Base-by-base conservation (phyloP, 345 rosid genomes). In the Rhizophora mangle region DNA sequence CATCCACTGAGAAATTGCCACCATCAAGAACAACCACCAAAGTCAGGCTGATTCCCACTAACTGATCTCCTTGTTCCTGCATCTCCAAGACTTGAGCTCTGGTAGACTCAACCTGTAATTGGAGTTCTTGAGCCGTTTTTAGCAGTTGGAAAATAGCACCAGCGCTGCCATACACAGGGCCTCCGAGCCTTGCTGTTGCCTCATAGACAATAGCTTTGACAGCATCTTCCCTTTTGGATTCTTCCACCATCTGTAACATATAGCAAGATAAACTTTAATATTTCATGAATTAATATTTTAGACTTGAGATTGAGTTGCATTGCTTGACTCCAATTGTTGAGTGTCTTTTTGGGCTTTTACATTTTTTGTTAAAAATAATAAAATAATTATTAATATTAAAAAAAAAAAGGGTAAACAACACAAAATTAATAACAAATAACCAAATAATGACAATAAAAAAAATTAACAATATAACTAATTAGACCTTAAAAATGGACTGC, bases 171-270 rank as follows among this genome's bases (percentile, higher is more conserved):
- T 76, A 72, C 37, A 76, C 80, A 15, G 78, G 78, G 58, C 75
- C 82, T 68, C 79, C 72, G 6, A 79, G 63, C 77, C 82, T 79
- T 19, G 79, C 77, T 29, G 72, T 72, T 64, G 79, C 82, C 75
- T 79, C 82, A 3, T 71, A 72, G 24, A 75, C 73, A 8, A 79
- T 36, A 2, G 82, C 77, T 72, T 72, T 75, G 6, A 69, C 82
- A 8, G 77, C 70, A 60, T 79, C 82, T 21, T 79, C 82, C 64
- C 82, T 64, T 56, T 72, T 65, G 24, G 77, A 60, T 57, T 79
- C 79, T 73, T 79, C 79, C 56, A 72, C 82, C 77, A 68, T 75
- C 82, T 79, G 58, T 6, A 31, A 32, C 39, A 62, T 3, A 22
- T 3, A 22, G 21, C 7, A 11, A 43, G 18, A 43, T 43, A 43